Percentiles rank a stretch among this genome's conserved stretches.
Conservation (phyloP, 345 rosid species). For the Nephelium lappaceum region DNA sequence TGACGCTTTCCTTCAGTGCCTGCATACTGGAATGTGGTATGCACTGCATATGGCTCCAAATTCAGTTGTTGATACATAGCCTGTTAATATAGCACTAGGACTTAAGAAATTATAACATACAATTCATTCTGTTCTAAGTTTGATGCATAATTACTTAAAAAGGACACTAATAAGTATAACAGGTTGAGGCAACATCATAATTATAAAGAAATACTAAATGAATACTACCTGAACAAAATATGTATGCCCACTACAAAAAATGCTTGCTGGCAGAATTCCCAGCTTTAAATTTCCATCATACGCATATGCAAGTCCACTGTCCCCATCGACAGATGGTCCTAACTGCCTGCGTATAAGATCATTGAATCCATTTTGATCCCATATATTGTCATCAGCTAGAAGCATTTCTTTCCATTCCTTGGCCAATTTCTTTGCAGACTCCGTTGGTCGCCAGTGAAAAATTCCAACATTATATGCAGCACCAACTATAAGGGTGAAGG, state of each 20-base stretch:
- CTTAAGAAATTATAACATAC: constrained; percentile 11
- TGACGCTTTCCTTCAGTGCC: constrained; percentile 99
- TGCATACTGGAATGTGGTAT: constrained; percentile 95
- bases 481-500: constrained; percentile 50
- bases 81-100: constrained; percentile 43
- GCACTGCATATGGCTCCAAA: constrained; percentile 90
- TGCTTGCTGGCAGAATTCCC: constrained; percentile 92
- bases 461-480: constrained; percentile 96
- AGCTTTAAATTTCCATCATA: constrained; percentile 93
- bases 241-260: constrained; percentile 97
- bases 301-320: constrained; percentile 81
- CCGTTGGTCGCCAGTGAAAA: constrained; percentile 97
- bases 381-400: constrained; percentile 84
- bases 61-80: constrained; percentile 86
- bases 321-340: constrained; percentile 87
- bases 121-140: background rate
- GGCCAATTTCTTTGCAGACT: constrained; percentile 75
- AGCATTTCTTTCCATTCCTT: constrained; percentile 94
- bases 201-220: constrained; percentile 6
- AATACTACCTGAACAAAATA: constrained; percentile 86
- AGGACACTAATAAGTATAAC: constrained; percentile 3
- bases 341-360: constrained; percentile 75
- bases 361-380: constrained; percentile 99
- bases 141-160: constrained; percentile 2
- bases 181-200: background rate